Evolutionary conservation across 139 green algal species (phyloP), one percentile per base, ranked within the genome.

Genomic region (Chlamydomonas applanata): DNA sequence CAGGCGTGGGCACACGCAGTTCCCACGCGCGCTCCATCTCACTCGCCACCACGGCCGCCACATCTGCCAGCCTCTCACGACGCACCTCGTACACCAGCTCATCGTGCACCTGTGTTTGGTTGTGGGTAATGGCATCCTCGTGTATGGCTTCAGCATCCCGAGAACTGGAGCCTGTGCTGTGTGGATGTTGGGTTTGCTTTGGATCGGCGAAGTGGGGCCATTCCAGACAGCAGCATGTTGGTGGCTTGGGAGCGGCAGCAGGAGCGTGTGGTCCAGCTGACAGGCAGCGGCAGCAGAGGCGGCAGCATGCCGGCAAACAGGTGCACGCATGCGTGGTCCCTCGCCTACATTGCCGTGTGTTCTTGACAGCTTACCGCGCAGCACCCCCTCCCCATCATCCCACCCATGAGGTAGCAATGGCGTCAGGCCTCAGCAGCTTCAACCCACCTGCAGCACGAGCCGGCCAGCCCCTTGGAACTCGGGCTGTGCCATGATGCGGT

Each of bases 71-170:
- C 24, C 34, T 22, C 4, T 32, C 63, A 14, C 44, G 52, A 3
- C 70, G 45, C 61, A 95, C 87, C 79, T 97, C 91, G 60, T 96
- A 88, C 69, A 97, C 52, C 54, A 97, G 82, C 83, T 97, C 93
- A 64, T 97, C 93, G 62, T 97, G 93, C 29, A 97, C 85, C 84
- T 97, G 86, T 32, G 40, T n/a, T n/a, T n/a, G n/a, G n/a, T n/a
- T n/a, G n/a, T n/a, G n/a, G n/a, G n/a, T n/a, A n/a, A n/a, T n/a
- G n/a, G n/a, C n/a, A n/a, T n/a, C n/a, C n/a, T n/a, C n/a, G n/a
- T n/a, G n/a, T n/a, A n/a, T n/a, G n/a, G n/a, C n/a, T n/a, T n/a
- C n/a, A n/a, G n/a, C n/a, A n/a, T n/a, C n/a, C n/a, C n/a, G n/a
- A n/a, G n/a, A n/a, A n/a, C n/a, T n/a, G n/a, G n/a, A n/a, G n/a